These are phyloP conservation scores for Aspergillus tubingensis DNA, from an alignment of 2,329 filamentous ascomycete genomes.

Conservation along the genomic window DNA sequence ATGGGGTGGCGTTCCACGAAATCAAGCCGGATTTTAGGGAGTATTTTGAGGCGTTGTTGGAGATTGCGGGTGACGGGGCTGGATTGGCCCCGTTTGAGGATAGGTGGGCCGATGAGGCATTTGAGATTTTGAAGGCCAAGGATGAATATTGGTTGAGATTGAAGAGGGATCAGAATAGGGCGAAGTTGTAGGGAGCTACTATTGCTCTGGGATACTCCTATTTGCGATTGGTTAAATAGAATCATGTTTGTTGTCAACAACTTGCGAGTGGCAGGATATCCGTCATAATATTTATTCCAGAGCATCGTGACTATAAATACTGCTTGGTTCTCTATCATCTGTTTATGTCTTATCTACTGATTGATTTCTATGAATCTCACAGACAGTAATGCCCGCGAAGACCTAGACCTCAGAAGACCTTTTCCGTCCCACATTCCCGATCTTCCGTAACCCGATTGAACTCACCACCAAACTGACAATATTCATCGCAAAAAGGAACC, in stretches of 20 bases:
- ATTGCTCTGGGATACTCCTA: too few species aligned
- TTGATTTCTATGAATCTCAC: too few species aligned
- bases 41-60: constrained; percentile 44
- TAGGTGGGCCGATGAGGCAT: constrained; percentile 31
- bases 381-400: too few species aligned
- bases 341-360: too few species aligned
- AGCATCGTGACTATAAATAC: too few species aligned
- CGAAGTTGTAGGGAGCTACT: background rate
- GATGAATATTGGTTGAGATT: constrained; percentile 4
- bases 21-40: constrained; percentile 39
- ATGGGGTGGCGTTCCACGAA: constrained; percentile 24
- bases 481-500: background rate
- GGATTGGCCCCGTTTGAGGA: constrained; percentile 42
- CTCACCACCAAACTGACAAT: background rate
- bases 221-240: too few species aligned
- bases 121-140: constrained; percentile 23
- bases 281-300: too few species aligned
- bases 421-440: background rate
- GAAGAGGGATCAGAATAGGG: background rate
- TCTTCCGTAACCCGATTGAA: background rate
- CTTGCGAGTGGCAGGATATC: too few species aligned
- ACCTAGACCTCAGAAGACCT: background rate
- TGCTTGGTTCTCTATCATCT: too few species aligned
- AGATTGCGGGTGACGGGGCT: constrained; percentile 43
- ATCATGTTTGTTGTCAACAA: too few species aligned